These are phyloP conservation scores for Puccinellia tenuiflora DNA, from an alignment of 176 grass and related monocot species.

Conservation along the genomic window DNA sequence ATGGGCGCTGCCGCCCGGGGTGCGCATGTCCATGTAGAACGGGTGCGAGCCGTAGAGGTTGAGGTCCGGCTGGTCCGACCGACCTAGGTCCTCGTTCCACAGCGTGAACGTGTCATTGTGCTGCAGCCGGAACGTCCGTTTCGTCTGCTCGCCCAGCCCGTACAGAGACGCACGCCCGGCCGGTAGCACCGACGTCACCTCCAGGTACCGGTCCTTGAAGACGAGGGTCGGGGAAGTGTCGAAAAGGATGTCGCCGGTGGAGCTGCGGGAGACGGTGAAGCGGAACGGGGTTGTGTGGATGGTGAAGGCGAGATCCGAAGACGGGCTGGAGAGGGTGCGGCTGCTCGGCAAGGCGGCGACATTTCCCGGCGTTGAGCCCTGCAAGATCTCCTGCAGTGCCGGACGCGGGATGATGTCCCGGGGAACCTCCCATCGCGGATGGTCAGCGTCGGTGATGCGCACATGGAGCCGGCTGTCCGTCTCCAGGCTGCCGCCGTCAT, in stretches of 20 bases:
- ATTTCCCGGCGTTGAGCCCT: not conserved
- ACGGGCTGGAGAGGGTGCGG: slow-evolving; percentile 28
- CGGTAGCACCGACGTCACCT: slow-evolving; percentile 57
- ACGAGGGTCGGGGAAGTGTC: slow-evolving; percentile 32
- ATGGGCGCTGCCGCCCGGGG: slow-evolving; percentile 31
- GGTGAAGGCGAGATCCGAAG: slow-evolving; percentile 54
- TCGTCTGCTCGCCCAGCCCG: slow-evolving; percentile 87
- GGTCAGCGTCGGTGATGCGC: slow-evolving; percentile 68
- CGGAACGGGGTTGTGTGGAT: slow-evolving; percentile 48
- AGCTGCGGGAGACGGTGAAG: slow-evolving; percentile 49
- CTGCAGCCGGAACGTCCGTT: slow-evolving; percentile 55
- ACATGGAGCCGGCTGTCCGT: slow-evolving; percentile 67
- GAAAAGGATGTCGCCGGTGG: slow-evolving; percentile 51
- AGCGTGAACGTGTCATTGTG: slow-evolving; percentile 64
- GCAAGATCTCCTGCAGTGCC: not conserved
- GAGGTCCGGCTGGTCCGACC: slow-evolving; percentile 8
- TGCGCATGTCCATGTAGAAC: slow-evolving; percentile 82
- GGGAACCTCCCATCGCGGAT: slow-evolving; percentile 66
- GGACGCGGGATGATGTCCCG: slow-evolving; percentile 52
- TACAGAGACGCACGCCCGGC: slow-evolving; percentile 44
- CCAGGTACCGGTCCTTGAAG: slow-evolving; percentile 87
- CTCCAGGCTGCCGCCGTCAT: slow-evolving; percentile 37
- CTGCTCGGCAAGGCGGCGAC: not conserved
- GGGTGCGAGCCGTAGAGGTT: slow-evolving; percentile 93
- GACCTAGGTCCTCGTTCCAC: slow-evolving; percentile 70